Evolutionary conservation across 2,329 filamentous ascomycete species (phyloP).

Genomic region (Arthroderma sp.): DNA sequence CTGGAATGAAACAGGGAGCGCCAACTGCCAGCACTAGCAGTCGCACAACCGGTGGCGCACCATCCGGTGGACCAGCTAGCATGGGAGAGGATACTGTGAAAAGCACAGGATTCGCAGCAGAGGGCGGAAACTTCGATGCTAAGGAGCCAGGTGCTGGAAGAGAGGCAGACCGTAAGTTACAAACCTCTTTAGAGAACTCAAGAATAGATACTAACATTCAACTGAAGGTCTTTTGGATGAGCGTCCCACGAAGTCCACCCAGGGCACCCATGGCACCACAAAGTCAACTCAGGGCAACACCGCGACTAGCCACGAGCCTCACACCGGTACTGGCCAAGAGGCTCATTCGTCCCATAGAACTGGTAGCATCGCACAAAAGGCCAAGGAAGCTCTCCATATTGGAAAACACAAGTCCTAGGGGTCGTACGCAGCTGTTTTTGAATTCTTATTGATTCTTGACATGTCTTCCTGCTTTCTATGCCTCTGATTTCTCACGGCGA

Average conservation of each 20-base stretch:
- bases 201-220: not conserved
- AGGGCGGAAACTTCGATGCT: slow-evolving; percentile 42
- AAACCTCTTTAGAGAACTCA: not conserved
- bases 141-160: slow-evolving; percentile 49
- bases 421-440: not conserved
- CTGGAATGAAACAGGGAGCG: not conserved
- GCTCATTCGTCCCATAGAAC: slow-evolving; percentile 7
- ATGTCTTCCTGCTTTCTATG: not conserved
- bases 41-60: not conserved
- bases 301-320: not conserved
- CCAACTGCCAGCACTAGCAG: not conserved
- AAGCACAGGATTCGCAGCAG: slow-evolving; percentile 47
- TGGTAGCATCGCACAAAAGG: slow-evolving; percentile 15
- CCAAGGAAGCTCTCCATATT: slow-evolving; percentile 27
- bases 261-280: not conserved
- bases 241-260: not conserved
- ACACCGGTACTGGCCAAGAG: not conserved
- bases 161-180: slow-evolving; percentile 51
- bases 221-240: slow-evolving; percentile 11
- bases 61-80: not conserved
- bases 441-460: not conserved
- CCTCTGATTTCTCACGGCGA: not conserved
- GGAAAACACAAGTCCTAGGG: slow-evolving; percentile 14
- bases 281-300: not conserved
- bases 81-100: slow-evolving; percentile 41